These are phyloP conservation scores for Russula emetica DNA, from an alignment of 768 basidiomycete genomes.

Conservation along the genomic window DNA sequence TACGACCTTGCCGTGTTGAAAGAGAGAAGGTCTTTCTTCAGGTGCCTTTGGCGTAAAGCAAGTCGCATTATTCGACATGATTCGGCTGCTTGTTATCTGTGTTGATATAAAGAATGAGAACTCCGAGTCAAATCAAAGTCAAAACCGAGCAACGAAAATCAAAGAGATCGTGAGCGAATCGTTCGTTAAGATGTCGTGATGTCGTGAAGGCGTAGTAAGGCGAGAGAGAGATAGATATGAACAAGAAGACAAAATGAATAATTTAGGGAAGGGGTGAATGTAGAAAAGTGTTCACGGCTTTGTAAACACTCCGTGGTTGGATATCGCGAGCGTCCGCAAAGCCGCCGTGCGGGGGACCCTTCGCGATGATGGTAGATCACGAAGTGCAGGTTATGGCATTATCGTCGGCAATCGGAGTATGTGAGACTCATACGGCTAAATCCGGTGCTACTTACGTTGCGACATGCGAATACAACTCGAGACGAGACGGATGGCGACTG, in stretches of 20 bases:
- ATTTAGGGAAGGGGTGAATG: background rate
- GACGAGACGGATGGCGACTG: too few species aligned
- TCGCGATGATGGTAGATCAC: background rate
- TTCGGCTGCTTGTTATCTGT: too few species aligned
- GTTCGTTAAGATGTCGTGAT: background rate
- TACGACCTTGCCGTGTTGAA: conserved; percentile 56
- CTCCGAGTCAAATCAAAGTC: background rate
- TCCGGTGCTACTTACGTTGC: background rate
- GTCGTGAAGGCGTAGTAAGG: background rate
- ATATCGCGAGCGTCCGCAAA: background rate
- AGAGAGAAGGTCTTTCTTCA: conserved; percentile 48
- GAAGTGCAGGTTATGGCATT: background rate
- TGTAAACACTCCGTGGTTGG: background rate
- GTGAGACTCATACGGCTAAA: background rate
- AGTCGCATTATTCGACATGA: conserved; percentile 29
- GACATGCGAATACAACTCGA: too few species aligned
- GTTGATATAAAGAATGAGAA: background rate
- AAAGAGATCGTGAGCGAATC: conserved; percentile 16
- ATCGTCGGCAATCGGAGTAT: too few species aligned
- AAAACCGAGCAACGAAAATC: background rate
- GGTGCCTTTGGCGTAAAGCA: conserved; percentile 43
- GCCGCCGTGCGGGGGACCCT: background rate
- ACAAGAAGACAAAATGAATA: background rate
- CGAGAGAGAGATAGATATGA: background rate
- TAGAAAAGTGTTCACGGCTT: background rate